These are phyloP conservation scores for Fusarium brachygibbosum DNA, from an alignment of 2,329 filamentous ascomycete species.

Conservation along the genomic window DNA sequence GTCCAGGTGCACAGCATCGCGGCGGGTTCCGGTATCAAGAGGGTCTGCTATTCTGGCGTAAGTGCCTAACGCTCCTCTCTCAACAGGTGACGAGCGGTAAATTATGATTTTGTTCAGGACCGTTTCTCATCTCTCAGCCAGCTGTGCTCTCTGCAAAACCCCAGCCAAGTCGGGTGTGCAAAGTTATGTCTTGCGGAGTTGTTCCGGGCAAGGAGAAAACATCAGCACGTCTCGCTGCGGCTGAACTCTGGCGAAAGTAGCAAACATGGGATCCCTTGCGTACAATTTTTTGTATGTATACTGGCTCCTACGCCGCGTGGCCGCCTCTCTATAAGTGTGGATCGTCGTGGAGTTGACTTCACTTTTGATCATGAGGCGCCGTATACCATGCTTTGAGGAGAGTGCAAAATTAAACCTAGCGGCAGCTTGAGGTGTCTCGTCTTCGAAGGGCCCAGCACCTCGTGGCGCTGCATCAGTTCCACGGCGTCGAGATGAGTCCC, in stretches of 20 bases:
- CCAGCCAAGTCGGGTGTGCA: conserved; percentile 7
- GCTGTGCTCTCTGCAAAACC: conserved; percentile 10
- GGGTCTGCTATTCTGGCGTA: conserved; percentile 37
- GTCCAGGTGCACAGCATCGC: conserved; percentile 34
- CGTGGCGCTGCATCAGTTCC: conserved; percentile 26
- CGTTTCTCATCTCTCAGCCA: conserved; percentile 25
- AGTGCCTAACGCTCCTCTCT: conserved; percentile 42
- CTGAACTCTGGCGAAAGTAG: conserved; percentile 23
- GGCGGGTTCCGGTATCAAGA: conserved; percentile 42
- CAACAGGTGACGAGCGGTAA: conserved; percentile 35
- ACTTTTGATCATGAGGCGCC: conserved; percentile 23
- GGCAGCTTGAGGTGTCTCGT: conserved; percentile 24
- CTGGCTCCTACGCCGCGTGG: conserved; percentile 14
- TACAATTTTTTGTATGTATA: conserved; percentile 4
- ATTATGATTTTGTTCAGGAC: conserved; percentile 25
- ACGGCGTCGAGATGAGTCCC: conserved; percentile 18
- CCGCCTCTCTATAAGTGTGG: conserved; percentile 37
- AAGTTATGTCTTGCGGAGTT: conserved; percentile 36
- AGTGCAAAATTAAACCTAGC: conserved; percentile 8
- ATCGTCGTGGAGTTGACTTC: conserved; percentile 42
- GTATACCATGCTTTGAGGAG: conserved; percentile 17
- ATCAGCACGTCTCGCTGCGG: conserved; percentile 15
- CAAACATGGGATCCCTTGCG: conserved; percentile 43
- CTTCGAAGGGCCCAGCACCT: conserved; percentile 6
- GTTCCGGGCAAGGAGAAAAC: conserved; percentile 29